Percentiles rank a stretch among this genome's conserved stretches.
These are phyloP conservation scores for Penicillium capsulatum DNA, from an alignment of 2,329 filamentous ascomycete genomes.

Conservation along the genomic window DNA sequence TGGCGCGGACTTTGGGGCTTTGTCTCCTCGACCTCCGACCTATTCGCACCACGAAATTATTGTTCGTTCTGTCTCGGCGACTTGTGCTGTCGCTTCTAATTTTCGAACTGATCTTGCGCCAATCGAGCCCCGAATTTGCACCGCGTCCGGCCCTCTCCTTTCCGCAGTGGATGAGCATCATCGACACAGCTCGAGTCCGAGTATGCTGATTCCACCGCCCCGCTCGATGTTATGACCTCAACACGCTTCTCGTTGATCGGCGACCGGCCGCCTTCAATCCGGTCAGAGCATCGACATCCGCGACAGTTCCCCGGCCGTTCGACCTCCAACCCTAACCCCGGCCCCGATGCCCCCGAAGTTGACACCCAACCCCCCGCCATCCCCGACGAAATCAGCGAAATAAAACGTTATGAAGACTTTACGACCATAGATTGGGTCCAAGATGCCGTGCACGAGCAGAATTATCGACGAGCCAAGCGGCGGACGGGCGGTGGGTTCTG, in stretches of 20 bases:
- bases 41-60: constrained; percentile 5
- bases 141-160: constrained; percentile 2
- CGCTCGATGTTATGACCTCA: constrained; percentile 42
- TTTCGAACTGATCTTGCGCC: neutral
- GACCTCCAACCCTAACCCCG: constrained; percentile 54
- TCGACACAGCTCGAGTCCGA: constrained; percentile 16
- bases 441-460: constrained; percentile 86
- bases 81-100: neutral
- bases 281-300: constrained; percentile 32
- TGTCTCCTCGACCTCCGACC: constrained; percentile 12
- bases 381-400: constrained; percentile 93
- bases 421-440: constrained; percentile 97
- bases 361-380: constrained; percentile 58
- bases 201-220: constrained; percentile 27
- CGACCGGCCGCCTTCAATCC: constrained; percentile 28
- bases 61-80: neutral
- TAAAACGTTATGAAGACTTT: constrained; percentile 98
- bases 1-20: constrained; percentile 15
- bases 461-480: constrained; percentile 70
- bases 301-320: constrained; percentile 52
- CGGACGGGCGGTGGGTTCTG: constrained; percentile 69
- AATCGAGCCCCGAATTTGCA: neutral
- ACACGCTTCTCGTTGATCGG: constrained; percentile 33
- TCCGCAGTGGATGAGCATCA: constrained; percentile 13
- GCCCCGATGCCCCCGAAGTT: constrained; percentile 44